phyloP scores from a whole-genome alignment of 2,329 filamentous ascomycete species.

The Colletotrichum paranaense region DNA sequence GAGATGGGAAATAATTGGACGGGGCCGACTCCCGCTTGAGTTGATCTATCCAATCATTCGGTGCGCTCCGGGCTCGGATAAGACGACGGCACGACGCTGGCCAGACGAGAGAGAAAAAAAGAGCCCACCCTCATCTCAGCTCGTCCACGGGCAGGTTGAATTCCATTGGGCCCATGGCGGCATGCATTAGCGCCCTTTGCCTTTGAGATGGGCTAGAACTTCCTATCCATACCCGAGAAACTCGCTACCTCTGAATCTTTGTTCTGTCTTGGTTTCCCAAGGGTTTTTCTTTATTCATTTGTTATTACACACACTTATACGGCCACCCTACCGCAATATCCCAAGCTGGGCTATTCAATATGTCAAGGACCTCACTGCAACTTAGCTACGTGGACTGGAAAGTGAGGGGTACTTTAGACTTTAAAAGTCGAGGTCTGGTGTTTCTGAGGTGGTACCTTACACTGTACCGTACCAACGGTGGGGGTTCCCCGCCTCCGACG shows the following conservation, averaged over 20 bases:
- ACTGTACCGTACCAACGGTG: not conserved
- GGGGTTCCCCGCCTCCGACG: not conserved
- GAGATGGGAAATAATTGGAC: constrained; percentile 21
- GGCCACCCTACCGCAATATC: not conserved
- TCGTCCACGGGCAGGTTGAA: not conserved
- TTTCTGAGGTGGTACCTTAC: not conserved
- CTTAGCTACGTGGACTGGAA: not conserved
- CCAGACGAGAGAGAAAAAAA: not conserved
- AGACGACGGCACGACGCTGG: constrained; percentile 9
- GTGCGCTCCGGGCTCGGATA: constrained; percentile 17
- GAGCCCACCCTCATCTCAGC: not conserved
- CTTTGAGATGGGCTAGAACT: not conserved
- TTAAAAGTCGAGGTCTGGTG: not conserved
- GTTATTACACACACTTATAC: not conserved
- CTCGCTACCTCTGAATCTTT: not conserved
- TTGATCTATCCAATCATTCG: constrained; percentile 31
- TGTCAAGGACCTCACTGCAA: not conserved
- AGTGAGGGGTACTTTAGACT: not conserved
- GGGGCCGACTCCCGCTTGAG: not conserved
- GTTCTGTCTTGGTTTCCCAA: not conserved
- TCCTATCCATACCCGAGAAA: not conserved
- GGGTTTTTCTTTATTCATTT: not conserved
- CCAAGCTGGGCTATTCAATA: not conserved
- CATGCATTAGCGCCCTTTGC: constrained; percentile 22
- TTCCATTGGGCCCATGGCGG: constrained; percentile 19